Evolutionary conservation across 108 stramenopile genomes (phyloP).

Genomic region (Aurantiochytrium sp.): DNA sequence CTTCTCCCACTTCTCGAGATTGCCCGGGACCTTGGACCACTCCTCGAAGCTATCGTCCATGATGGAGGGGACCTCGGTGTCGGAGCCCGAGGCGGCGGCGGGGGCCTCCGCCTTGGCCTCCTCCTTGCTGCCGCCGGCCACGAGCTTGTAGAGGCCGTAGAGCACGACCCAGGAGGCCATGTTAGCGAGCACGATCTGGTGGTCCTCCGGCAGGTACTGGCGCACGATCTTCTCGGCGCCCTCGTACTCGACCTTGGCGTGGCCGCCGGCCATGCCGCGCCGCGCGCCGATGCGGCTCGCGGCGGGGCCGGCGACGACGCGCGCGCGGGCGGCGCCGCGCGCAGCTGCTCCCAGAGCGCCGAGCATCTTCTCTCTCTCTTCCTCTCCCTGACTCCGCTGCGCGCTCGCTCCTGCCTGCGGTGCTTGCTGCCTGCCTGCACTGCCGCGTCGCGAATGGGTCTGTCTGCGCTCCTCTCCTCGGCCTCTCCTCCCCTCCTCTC

Average conservation of each 20-base stretch:
- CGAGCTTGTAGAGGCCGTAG: not conserved
- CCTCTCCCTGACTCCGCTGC: not conserved
- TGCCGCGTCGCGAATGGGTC: not conserved
- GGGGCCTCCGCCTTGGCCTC: not conserved
- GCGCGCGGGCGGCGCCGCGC: not conserved
- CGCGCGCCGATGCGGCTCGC: not conserved
- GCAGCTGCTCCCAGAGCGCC: not conserved
- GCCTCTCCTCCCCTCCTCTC: not conserved
- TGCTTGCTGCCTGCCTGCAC: not conserved
- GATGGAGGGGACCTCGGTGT: not conserved
- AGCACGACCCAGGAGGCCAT: not conserved
- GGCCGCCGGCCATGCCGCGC: not conserved
- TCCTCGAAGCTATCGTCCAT: conserved; percentile 5
- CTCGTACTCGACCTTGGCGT: not conserved
- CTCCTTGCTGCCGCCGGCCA: not conserved
- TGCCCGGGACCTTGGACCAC: not conserved
- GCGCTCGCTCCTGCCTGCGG: not conserved
- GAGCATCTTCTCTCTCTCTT: not conserved
- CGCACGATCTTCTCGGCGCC: not conserved
- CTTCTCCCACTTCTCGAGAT: conserved; percentile 8
- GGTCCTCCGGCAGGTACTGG: conserved; percentile 14
- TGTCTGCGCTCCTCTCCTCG: not conserved
- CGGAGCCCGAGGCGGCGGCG: not conserved
- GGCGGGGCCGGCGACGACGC: not conserved
- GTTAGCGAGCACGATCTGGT: conserved; percentile 9